Conservation (phyloP, 108 stramenopile species). For the Skeletonema tropicum region DNA sequence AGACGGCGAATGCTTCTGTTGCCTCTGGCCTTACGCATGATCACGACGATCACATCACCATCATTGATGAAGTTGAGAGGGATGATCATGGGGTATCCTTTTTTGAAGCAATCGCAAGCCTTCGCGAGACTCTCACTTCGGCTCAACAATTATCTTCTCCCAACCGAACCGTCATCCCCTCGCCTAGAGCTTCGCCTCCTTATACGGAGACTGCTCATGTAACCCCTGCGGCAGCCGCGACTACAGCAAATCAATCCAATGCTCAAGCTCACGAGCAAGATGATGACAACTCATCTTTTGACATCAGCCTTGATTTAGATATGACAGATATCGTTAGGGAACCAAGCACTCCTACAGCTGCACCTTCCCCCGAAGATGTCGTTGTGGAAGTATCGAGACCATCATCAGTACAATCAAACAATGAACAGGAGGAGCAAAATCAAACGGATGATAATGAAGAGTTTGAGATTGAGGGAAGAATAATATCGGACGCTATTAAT, state of each 20-base stretch:
- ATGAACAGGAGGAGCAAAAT: slow-evolving; percentile 32
- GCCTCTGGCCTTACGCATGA: slow-evolving; percentile 27
- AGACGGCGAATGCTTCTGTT: slow-evolving; percentile 36
- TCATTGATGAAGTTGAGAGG: slow-evolving; percentile 18
- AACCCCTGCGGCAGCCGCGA: not conserved
- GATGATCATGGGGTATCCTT: slow-evolving; percentile 32
- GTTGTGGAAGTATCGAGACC: slow-evolving; percentile 25
- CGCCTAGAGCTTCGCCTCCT: not conserved
- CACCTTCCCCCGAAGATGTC: slow-evolving; percentile 9
- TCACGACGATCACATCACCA: slow-evolving; percentile 15
- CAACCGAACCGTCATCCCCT: not conserved
- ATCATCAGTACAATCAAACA: slow-evolving; percentile 4
- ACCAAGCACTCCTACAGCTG: not conserved
- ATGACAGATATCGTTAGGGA: slow-evolving; percentile 1
- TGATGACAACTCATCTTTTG: slow-evolving; percentile 21
- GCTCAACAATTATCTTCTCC: not conserved
- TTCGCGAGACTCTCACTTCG: slow-evolving; percentile 35
- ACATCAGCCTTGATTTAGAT: slow-evolving; percentile 7
- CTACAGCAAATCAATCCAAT: not conserved
- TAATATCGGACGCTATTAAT: slow-evolving; percentile 44
- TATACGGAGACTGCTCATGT: not conserved
- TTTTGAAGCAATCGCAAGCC: slow-evolving; percentile 36
- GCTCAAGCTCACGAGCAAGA: not conserved
- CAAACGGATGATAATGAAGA: slow-evolving; percentile 32
- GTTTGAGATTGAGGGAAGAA: slow-evolving; percentile 38